phyloP scores from a whole-genome alignment of 75 land plant species.

The Chamaecyparis obtusa region DNA sequence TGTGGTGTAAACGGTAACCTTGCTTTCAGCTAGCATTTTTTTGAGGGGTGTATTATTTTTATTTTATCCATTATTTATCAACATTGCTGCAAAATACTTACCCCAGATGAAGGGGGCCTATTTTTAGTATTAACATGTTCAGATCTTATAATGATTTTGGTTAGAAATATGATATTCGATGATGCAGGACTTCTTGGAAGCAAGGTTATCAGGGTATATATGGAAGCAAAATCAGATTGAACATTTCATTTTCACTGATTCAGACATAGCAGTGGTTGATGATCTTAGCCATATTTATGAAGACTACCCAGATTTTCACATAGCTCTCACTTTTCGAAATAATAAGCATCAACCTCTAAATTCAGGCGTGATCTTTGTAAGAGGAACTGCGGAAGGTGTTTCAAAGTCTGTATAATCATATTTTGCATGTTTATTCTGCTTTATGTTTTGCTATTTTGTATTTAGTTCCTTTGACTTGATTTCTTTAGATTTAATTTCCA shows the following conservation, averaged over 20 bases:
- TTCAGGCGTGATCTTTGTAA: slow-evolving; percentile 83
- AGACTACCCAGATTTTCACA: slow-evolving; percentile 55
- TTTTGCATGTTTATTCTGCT: neutral
- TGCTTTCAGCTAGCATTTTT: neutral
- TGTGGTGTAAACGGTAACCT: neutral
- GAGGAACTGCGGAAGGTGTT: slow-evolving; percentile 74
- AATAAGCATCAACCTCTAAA: slow-evolving; percentile 91
- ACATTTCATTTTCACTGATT: slow-evolving; percentile 84
- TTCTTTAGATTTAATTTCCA: neutral
- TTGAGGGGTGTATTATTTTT: neutral
- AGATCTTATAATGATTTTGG: neutral
- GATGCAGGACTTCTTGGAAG: slow-evolving; percentile 59
- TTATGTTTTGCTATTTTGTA: neutral
- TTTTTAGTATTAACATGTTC: neutral
- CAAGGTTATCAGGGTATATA: slow-evolving; percentile 23
- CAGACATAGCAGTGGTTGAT: slow-evolving; percentile 82
- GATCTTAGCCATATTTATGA: slow-evolving; percentile 62
- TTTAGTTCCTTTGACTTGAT: neutral
- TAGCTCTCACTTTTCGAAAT: slow-evolving; percentile 92
- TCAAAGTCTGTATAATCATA: slow-evolving; percentile 32
- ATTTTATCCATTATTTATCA: neutral
- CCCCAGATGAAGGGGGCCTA: neutral
- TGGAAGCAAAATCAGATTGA: slow-evolving; percentile 12
- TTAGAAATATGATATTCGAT: neutral
- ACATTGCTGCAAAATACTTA: neutral